A percentile compares a stretch with the other conserved stretches of the same genome.
Evolutionary conservation across 2,329 filamentous ascomycete genomes (phyloP).

Genomic region (Cercospora citrullina): DNA sequence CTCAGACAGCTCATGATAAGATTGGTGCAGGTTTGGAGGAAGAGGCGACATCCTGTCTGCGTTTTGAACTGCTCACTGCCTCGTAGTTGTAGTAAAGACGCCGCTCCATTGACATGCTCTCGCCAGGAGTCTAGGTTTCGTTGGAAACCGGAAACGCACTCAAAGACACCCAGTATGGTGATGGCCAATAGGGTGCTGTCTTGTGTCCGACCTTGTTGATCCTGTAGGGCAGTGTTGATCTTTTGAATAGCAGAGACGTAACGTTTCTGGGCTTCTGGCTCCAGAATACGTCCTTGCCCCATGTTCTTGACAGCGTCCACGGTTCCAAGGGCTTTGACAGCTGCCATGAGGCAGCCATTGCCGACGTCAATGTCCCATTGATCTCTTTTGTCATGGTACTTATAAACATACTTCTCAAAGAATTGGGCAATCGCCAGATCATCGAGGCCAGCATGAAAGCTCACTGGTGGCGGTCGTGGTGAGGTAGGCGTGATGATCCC

Average conservation of each 20-base stretch:
- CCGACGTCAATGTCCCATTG: slow-evolving; percentile 20
- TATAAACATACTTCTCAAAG: slow-evolving; percentile 21
- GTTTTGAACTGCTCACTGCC: slow-evolving; percentile 20
- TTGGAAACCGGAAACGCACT: slow-evolving; percentile 65
- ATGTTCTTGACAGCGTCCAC: slow-evolving; percentile 18
- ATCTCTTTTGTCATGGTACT: slow-evolving; percentile 20
- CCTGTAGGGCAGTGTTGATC: slow-evolving; percentile 17
- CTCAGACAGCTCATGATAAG: slow-evolving; percentile 22
- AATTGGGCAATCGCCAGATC: slow-evolving; percentile 20
- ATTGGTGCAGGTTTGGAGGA: slow-evolving; percentile 19
- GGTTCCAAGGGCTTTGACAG: slow-evolving; percentile 17
- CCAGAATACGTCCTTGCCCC: slow-evolving; percentile 4
- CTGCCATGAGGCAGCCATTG: slow-evolving; percentile 20
- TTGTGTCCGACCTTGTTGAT: slow-evolving; percentile 11
- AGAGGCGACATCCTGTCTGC: slow-evolving; percentile 21
- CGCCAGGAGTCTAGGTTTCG: slow-evolving; percentile 60
- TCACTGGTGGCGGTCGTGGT: slow-evolving; percentile 2
- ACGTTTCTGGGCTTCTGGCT: slow-evolving; percentile 19
- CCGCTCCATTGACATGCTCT: slow-evolving; percentile 23
- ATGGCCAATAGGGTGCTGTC: slow-evolving; percentile 38
- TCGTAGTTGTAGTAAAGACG: slow-evolving; percentile 22
- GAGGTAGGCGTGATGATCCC: not conserved
- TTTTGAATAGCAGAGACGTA: slow-evolving; percentile 19
- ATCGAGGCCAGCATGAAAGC: slow-evolving; percentile 10
- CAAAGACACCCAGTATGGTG: slow-evolving; percentile 61